These are phyloP conservation scores for Suillus occidentalis DNA, from an alignment of 768 basidiomycete genomes.

Conservation along the genomic window DNA sequence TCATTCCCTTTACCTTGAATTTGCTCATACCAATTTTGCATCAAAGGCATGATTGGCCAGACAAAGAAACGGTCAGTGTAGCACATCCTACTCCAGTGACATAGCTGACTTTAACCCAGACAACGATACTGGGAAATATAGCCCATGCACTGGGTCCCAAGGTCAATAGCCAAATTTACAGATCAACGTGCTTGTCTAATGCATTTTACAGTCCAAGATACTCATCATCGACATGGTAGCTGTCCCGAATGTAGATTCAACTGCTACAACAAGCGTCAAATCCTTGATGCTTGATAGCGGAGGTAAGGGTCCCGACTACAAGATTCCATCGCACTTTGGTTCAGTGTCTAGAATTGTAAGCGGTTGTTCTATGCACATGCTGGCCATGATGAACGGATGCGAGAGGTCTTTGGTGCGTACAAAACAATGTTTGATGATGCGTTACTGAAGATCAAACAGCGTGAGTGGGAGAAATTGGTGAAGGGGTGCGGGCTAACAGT, in stretches of 20 bases:
- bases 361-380: constrained; percentile 4
- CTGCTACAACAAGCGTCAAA: background rate
- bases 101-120: background rate
- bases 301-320: background rate
- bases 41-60: constrained; percentile 18
- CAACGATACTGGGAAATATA: background rate
- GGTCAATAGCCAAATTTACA: background rate
- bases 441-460: background rate
- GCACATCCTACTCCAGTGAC: background rate
- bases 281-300: background rate
- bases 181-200: background rate
- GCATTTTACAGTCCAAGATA: constrained; percentile 2
- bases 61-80: constrained; percentile 6
- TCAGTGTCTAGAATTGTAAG: background rate
- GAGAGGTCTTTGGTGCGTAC: constrained; percentile 8
- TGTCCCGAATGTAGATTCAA: background rate
- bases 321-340: constrained; percentile 7
- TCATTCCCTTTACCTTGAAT: background rate
- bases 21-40: background rate
- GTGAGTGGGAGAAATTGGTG: background rate
- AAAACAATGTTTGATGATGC: background rate
- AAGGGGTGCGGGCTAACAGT: background rate
- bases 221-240: constrained; percentile 5
- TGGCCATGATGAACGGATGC: background rate
- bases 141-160: background rate